Conservation (phyloP, 2,329 filamentous ascomycete genomes). For the Trichoderma arundinaceum region DNA sequence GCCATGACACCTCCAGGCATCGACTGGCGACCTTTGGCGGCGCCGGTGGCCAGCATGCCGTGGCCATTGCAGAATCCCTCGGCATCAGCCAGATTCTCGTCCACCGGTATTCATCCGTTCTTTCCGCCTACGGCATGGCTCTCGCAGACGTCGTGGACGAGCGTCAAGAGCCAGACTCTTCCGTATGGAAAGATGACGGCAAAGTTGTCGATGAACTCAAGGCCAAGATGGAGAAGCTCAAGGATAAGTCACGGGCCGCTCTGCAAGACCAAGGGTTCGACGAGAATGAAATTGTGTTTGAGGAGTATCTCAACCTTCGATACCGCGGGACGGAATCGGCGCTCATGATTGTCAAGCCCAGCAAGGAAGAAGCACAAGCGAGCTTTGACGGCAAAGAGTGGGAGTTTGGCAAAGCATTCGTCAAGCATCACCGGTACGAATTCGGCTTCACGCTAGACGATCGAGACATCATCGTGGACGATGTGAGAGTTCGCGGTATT, state of each 20-base stretch:
- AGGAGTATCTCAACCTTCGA: conserved; percentile 93
- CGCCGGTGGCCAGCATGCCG: conserved; percentile 88
- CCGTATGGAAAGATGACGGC: conserved; percentile 64
- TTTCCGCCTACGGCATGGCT: conserved; percentile 92
- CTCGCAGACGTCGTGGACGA: conserved; percentile 93
- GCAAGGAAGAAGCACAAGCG: conserved; percentile 62
- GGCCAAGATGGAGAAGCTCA: conserved; percentile 78
- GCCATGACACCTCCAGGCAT: conserved; percentile 88
- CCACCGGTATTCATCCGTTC: conserved; percentile 84
- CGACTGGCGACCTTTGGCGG: conserved; percentile 91
- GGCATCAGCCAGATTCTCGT: conserved; percentile 86
- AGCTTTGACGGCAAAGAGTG: conserved; percentile 70
- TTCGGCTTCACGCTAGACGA: conserved; percentile 89
- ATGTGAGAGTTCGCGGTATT: conserved; percentile 85
- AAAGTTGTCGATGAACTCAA: conserved; percentile 67
- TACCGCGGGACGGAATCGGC: conserved; percentile 91
- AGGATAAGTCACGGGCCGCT: conserved; percentile 71
- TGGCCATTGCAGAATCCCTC: conserved; percentile 85
- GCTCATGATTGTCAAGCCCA: conserved; percentile 84
- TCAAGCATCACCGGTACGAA: conserved; percentile 87
- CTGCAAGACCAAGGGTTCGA: conserved; percentile 80
- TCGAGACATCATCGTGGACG: conserved; percentile 86
- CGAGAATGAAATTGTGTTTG: conserved; percentile 76
- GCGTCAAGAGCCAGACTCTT: conserved; percentile 76
- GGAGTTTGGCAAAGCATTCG: conserved; percentile 84